Base-by-base conservation (phyloP, 768 basidiomycete species). In the Boletus edulis region DNA sequence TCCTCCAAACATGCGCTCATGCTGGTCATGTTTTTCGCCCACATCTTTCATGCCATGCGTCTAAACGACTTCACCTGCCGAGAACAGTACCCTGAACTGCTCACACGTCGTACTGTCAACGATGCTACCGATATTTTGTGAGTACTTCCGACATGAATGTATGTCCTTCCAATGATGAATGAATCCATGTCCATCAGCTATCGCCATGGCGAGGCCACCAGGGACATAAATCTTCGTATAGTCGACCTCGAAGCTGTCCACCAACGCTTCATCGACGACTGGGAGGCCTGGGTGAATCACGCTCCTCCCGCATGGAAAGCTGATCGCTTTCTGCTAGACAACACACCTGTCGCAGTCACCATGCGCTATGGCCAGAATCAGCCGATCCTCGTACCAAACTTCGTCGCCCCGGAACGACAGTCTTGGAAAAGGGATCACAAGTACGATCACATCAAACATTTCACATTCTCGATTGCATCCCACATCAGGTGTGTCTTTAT, bases 301-400 rank as follows among this genome's bases (percentile, higher is more conserved):
- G 57, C 53, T 0, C 57, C 57, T 13, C 5, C 3, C 0, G 3
- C 27, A 0, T 58, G 54, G 53, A 55, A 55, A 10, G 1, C 3
- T 0, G 54, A 59, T 13, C 12, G 17, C 0, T 59, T 59, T 22
- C 22, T 59, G 1, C 18, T 31, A 0, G 20, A 51, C 9, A 55
- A 59, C 42, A 17, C 35, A 0, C 57, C 50, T 0, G 32, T 59
- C 13, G 49, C 50, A 0, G 8, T 59, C 37, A 45, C 57, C 4
- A n/a, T 59, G 17, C 29, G 54, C 0, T 59, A 59, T 11, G 57
- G 57, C 1, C 57, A 59, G 12, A 59, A 59, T 2, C 57, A 59
- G 12, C 5, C 13, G 5, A 9, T 52, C 7, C 8, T 52, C 0
- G 13, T 52, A 1, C 51, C 44, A 5, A 29, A 34, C 18, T 0